Evolutionary conservation across 148 eudicot genomes (phyloP), one percentile per base, ranked within the genome.

Genomic region (Camellia sinensis): DNA sequence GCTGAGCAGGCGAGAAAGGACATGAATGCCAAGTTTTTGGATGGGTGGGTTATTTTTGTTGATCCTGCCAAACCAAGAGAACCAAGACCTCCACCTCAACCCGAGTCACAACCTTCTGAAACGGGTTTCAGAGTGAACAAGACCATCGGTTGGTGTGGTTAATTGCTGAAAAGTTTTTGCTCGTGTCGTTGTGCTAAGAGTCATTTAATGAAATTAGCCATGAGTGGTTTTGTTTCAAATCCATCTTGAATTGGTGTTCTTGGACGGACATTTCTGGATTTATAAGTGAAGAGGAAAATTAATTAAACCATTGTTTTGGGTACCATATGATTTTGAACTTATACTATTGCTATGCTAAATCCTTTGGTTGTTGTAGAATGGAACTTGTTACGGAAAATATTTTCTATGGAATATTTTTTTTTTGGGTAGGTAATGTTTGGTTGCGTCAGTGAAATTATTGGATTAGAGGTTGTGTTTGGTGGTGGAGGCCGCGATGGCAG

Each of bases 41-140:
- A 96, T 78, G 99, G 99, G 22, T 96, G 98, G 99, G 99, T 96
- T 74, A 94, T 94, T 59, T 96, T 96, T 87, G 97, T 94, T 41
- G 98, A 93, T 59, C 99, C 99, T 48, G 97, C 99, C 6, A 96
- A 83, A 72, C 93, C 95, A 40, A 90, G 89, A 84, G 94, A 90
- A 79, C 66, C 88, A 19, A 92, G 88, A 82, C 84, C 87, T 17
- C 96, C 91, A 6, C 88, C 91, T 78, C 93, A 84, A 68, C 79
- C 67, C 6, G 81, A 85, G 67, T 75, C 83, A 44, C 92, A 82
- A 69, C 59, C 91, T 67, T 85, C 87, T 12, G 90, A 84, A 41
- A 59, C 75, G 48, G 99, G 99, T 2, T 93, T 85, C 81, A 87
- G 85, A 17, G 84, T 88, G 44, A 96, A 96, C 87, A 96, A 94